Evolutionary conservation across 148 eudicot species (phyloP).

Genomic region (Fagopyrum esculentum): DNA sequence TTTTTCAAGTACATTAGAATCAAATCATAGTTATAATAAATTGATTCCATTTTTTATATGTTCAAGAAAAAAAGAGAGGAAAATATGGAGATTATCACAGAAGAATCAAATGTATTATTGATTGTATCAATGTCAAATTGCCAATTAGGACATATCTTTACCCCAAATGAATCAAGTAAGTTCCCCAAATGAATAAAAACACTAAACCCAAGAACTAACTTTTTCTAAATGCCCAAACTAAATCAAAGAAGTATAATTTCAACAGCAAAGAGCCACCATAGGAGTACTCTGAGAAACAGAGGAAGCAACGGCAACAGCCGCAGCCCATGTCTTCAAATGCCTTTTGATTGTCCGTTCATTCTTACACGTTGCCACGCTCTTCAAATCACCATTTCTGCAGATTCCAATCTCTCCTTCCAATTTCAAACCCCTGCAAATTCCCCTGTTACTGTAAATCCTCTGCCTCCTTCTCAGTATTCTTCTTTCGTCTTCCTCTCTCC

Average conservation of each 20-base stretch:
- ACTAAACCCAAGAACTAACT: neutral
- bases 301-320: constrained; percentile 17
- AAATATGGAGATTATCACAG: neutral
- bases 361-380: neutral
- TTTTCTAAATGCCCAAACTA: neutral
- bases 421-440: constrained; percentile 1
- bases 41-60: neutral
- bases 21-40: neutral
- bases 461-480: constrained; percentile 2
- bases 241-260: neutral
- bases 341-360: constrained; percentile 11
- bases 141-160: neutral
- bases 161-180: neutral
- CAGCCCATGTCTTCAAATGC: constrained; percentile 23
- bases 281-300: neutral
- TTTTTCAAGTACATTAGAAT: neutral
- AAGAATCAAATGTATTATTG: neutral
- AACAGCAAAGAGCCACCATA: constrained; percentile 5
- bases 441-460: neutral
- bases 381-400: neutral
- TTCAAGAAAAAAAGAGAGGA: neutral
- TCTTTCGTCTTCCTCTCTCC: constrained; percentile 6
- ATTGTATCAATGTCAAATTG: neutral
- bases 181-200: neutral
- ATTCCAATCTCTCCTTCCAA: neutral